Evolutionary conservation across 306 rosid species (phyloP).

Genomic region (Cucurbita ficifolia): DNA sequence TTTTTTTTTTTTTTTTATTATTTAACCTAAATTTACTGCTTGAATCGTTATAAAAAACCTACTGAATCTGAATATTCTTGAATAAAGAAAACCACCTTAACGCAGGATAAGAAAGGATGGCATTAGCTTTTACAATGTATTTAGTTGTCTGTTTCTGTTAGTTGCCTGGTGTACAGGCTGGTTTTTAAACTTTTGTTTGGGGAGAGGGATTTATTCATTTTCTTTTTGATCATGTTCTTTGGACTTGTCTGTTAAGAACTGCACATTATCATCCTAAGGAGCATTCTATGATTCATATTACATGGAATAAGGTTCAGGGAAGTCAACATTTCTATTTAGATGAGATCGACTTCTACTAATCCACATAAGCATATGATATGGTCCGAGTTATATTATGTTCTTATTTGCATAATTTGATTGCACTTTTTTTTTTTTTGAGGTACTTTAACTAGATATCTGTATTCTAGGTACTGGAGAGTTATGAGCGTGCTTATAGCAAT

Average conservation of each 20-base stretch:
- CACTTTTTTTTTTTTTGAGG: neutral
- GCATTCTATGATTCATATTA: neutral
- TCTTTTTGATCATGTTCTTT: neutral
- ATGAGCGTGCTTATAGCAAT: conserved; percentile 89
- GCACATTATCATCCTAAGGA: neutral
- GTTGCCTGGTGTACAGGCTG: too few relatives aligned
- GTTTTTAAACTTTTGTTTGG: too few relatives aligned
- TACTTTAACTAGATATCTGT: neutral
- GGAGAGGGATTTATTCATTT: too few relatives aligned
- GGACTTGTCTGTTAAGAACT: neutral
- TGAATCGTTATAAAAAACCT: too few relatives aligned
- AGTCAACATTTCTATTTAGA: neutral
- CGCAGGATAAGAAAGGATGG: too few relatives aligned
- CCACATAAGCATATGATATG: neutral
- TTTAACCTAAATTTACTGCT: too few relatives aligned
- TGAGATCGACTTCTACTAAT: neutral
- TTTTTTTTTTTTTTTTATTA: too few relatives aligned
- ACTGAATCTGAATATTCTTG: too few relatives aligned
- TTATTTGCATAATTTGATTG: neutral
- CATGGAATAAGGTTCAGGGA: neutral
- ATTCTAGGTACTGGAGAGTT: conserved; percentile 87
- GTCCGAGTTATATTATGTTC: neutral
- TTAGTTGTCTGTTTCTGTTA: too few relatives aligned
- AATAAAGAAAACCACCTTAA: too few relatives aligned
- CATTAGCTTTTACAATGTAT: too few relatives aligned